phyloP scores from a whole-genome alignment of 257 asterid genomes.

The Solanum neorickii region DNA sequence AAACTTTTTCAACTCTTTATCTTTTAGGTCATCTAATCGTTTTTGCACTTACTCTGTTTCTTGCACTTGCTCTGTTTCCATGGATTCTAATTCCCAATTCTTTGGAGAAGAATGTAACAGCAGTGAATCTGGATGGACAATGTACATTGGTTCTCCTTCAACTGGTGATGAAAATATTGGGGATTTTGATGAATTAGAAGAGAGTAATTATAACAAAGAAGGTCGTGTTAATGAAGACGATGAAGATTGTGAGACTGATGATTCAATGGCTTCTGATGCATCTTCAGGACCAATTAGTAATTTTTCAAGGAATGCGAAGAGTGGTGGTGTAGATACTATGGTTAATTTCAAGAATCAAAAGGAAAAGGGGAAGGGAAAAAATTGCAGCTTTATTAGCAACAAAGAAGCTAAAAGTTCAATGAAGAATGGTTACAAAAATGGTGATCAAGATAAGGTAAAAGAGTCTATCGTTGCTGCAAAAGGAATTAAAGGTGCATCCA shows the following conservation, averaged over 20 bases:
- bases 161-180: background rate
- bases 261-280: slow-evolving; percentile 39
- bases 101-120: slow-evolving; percentile 27
- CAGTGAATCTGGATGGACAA: slow-evolving; percentile 42
- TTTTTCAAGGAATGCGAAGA: background rate
- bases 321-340: background rate
- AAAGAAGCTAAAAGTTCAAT: background rate
- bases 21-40: background rate
- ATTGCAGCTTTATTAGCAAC: background rate
- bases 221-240: background rate
- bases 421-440: background rate
- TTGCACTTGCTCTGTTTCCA: background rate
- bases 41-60: background rate
- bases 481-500: background rate
- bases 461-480: background rate
- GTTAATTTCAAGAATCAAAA: background rate
- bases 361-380: background rate
- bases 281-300: slow-evolving; percentile 9
- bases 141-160: slow-evolving; percentile 29
- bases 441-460: background rate
- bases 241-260: slow-evolving; percentile 4
- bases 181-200: background rate
- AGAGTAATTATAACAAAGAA: background rate
- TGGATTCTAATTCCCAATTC: slow-evolving; percentile 16
- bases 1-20: background rate